A percentile compares a stretch with the other conserved stretches of the same genome.
phyloP scores from a whole-genome alignment of 306 rosid genomes.

The Prunus persica region Prunus_persica_NCBIv2 NC_034010.1:28845501-28846000 shows the following conservation, averaged over 20 bases:
- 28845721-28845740: neutral
- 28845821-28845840: no score
- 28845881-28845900: no score
- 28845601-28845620: constrained; percentile 15
- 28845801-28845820: no score
- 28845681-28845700: constrained; percentile 24
- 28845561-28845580: constrained; percentile 15
- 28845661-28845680: constrained; percentile 20
- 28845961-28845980: no score
- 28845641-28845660: neutral
- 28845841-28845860: no score
- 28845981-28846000: no score
- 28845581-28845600: constrained; percentile 30
- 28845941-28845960: no score
- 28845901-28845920: no score
- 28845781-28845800: no score
- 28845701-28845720: constrained; percentile 27
- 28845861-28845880: no score
- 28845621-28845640: constrained; percentile 7
- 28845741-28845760: neutral
- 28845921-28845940: no score
- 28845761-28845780: neutral
- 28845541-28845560: constrained; percentile 39
- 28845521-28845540: constrained; percentile 33
- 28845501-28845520: constrained; percentile 19